Base-by-base conservation (phyloP, 31 red algal genomes). In the Bonnemaisonia californica region DNA sequence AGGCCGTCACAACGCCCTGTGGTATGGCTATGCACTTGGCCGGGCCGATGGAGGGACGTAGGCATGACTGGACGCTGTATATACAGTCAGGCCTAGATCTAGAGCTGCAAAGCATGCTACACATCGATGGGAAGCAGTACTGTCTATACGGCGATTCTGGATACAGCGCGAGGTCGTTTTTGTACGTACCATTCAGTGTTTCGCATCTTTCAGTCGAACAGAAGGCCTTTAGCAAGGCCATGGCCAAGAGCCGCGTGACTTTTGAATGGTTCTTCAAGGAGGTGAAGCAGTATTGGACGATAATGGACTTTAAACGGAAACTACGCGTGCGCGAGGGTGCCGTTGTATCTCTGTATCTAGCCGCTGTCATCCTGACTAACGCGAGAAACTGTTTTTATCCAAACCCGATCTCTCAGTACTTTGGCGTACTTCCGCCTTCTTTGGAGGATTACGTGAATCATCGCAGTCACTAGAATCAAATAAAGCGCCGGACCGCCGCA, bases 241-340 rank as follows among this genome's bases (percentile, higher is more conserved):
- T 72, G 30, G 68, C 68, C n/a, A 42, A 0, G n/a, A 34, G 68
- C 13, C 12, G 68, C 13, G 0, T 72, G 0, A 42, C 35, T 37
- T n/a, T 65, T 12, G 68, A 72, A 45, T 72, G 68, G 68, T 34
- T 72, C 24, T 72, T 72, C 24, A 72, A 72, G 36, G 68, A 72
- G 38, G 18, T 72, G 35, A 72, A 72, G 0, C 18, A 45, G 68
- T 42, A 72, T 26, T 72, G 68, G 68, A 45, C 12, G 0, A 72
- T 26, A 37, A 72, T 72, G 68, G 38, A 72, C 16, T 72, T 45
- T 45, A 42, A 18, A 9, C 68, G 36, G 29, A 72, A 72, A 42
- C 68, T 42, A 16, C 68, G 36, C 18, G 24, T 16, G 18, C 13
- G 13, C 39, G 18, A 37, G 18, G 18, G 0, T 19, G 19, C 16